Evolutionary conservation across 2,329 filamentous ascomycete genomes (phyloP), one percentile per base, ranked within the genome.

Genomic region (Rhynchosporium secalis): DNA sequence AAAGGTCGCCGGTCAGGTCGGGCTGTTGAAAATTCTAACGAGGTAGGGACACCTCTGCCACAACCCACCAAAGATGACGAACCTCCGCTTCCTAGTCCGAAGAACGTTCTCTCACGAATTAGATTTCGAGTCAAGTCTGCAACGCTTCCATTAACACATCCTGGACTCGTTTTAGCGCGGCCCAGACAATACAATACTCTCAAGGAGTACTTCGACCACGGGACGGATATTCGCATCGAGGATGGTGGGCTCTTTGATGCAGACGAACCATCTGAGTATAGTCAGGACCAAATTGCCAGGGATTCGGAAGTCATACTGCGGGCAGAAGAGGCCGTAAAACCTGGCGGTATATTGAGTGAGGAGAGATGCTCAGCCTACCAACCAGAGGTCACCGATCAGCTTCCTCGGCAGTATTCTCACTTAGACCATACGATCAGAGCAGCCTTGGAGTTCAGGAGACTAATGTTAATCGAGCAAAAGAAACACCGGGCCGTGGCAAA

Each of bases 361-460:
- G 85, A 86, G 63, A 81, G 83, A 63, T 94, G 90, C 72, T 88
- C 87, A 2, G 78, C 88, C 29, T 95, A 90, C 69, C 81, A 87
- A 20, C 90, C 90, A 0, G 90, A 95, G 66, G 80, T 86, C 12
- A 82, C 83, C 38, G 79, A 78, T 63, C 87, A 91, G 61, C 90
- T 96, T 70, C 90, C 90, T 0, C 84, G 86, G 0, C 91, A 95
- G 71, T 98, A 91, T 80, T 87, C 89, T n/a, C 92, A 96, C 69
- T 84, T 86, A 72, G 93, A 98, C 72, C 91, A 98, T 73, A 81
- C 98, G 58, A 81, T 90, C 51, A 87, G 88, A 52, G 93, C 96
- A 65, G 88, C 90, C 62, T 73, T 88, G 12, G 89, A 93, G 69
- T 94, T 98, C 69, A 86, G 91, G 54, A 90, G 87, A 70, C 80